These are phyloP conservation scores for Butyriboletus appendiculatus DNA, from an alignment of 1,284 basidiomycete genomes.

Conservation along the genomic window DNA sequence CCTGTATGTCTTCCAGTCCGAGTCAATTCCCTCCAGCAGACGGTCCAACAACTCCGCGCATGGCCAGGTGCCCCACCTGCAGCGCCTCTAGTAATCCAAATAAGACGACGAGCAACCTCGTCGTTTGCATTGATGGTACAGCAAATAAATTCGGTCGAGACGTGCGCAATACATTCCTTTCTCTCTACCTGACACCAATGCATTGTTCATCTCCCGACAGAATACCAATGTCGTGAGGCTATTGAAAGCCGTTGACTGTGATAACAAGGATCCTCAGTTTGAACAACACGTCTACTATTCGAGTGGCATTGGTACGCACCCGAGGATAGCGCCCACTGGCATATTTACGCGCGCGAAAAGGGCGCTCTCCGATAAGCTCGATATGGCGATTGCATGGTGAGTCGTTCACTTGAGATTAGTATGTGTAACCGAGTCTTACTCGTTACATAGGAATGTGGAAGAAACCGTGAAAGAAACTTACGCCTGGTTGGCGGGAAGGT, in stretches of 20 bases:
- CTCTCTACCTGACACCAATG: background rate
- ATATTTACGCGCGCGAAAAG: slow-evolving; percentile 23
- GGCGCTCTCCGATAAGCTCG: slow-evolving; percentile 17
- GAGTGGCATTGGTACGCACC: slow-evolving; percentile 44
- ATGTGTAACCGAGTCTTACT: background rate
- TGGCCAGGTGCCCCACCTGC: slow-evolving; percentile 15
- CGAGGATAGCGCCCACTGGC: slow-evolving; percentile 23
- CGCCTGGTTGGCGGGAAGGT: slow-evolving; percentile 41
- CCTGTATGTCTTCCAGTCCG: slow-evolving; percentile 13
- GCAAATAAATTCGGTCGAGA: slow-evolving; percentile 36
- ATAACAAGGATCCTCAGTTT: slow-evolving; percentile 19
- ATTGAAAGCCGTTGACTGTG: slow-evolving; percentile 13
- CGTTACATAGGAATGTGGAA: slow-evolving; percentile 30
- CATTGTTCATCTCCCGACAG: slow-evolving; percentile 1
- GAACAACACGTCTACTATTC: slow-evolving; percentile 41
- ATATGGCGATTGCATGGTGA: slow-evolving; percentile 28
- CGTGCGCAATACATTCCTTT: slow-evolving; percentile 10
- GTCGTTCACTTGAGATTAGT: background rate
- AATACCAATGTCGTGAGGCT: slow-evolving; percentile 13
- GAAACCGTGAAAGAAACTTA: slow-evolving; percentile 38
- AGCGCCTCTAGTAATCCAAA: background rate
- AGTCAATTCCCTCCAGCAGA: slow-evolving; percentile 2
- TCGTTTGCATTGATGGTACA: slow-evolving; percentile 39
- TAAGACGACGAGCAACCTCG: slow-evolving; percentile 30
- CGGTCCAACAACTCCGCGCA: slow-evolving; percentile 1